A percentile compares a stretch with the other conserved stretches of the same genome.
phyloP scores from a whole-genome alignment of 2,329 filamentous ascomycete genomes.

The Hymenoscyphus occultus region DNA sequence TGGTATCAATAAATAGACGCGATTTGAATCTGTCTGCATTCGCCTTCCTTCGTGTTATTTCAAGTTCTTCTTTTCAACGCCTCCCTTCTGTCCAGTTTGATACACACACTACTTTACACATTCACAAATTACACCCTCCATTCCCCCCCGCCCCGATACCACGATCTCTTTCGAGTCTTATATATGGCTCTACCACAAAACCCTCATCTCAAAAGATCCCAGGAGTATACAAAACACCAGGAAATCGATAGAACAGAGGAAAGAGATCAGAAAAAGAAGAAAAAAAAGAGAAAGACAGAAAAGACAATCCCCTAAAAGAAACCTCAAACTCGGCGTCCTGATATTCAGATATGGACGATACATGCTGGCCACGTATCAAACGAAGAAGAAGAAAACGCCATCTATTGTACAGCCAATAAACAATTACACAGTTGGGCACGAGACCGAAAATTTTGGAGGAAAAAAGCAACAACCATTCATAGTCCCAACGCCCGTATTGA shows the following conservation, averaged over 20 bases:
- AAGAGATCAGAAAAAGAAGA: not conserved
- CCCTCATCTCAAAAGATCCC: not conserved
- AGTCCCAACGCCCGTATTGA: slow-evolving; percentile 10
- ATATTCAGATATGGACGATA: not conserved
- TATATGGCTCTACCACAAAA: too few relatives aligned
- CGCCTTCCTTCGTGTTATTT: too few relatives aligned
- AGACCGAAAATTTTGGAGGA: not conserved
- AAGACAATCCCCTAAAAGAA: not conserved
- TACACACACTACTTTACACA: too few relatives aligned
- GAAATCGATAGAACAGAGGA: not conserved
- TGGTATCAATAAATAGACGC: too few relatives aligned
- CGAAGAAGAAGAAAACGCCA: slow-evolving; percentile 13
- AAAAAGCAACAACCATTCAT: slow-evolving; percentile 10
- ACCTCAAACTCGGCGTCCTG: not conserved
- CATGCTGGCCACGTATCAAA: not conserved
- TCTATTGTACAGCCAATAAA: slow-evolving; percentile 23
- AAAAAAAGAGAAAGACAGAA: not conserved
- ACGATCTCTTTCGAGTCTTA: too few relatives aligned
- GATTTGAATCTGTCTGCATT: too few relatives aligned
- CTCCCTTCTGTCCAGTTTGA: too few relatives aligned
- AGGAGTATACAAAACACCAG: not conserved
- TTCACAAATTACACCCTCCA: too few relatives aligned
- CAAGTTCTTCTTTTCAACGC: too few relatives aligned
- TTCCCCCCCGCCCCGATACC: too few relatives aligned
- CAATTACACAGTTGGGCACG: slow-evolving; percentile 6